A percentile compares a stretch with the other conserved stretches of the same genome.
phyloP scores from a whole-genome alignment of 768 basidiomycete species.

The Tulasnella sp. region DNA sequence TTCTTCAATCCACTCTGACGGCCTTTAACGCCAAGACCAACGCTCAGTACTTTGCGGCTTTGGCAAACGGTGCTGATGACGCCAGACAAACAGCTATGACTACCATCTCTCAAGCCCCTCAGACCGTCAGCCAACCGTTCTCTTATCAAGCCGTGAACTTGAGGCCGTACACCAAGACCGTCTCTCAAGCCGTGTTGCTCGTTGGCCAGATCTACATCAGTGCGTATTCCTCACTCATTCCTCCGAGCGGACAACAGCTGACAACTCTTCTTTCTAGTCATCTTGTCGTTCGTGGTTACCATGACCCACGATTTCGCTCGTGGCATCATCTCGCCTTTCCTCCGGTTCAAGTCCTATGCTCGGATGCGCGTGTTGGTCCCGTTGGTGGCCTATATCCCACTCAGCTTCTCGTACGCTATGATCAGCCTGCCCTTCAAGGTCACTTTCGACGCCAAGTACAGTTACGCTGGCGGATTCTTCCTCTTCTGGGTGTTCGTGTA shows the following conservation, averaged over 20 bases:
- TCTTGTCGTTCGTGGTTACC: constrained; percentile 29
- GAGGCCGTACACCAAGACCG: constrained; percentile 35
- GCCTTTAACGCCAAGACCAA: constrained; percentile 19
- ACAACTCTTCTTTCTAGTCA: neutral
- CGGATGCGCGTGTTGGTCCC: constrained; percentile 41
- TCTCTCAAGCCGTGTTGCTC: constrained; percentile 39
- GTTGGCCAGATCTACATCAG: constrained; percentile 36
- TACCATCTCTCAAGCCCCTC: constrained; percentile 38
- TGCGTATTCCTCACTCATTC: constrained; percentile 32
- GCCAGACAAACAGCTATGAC: constrained; percentile 38
- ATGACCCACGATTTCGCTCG: constrained; percentile 40
- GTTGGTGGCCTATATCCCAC: constrained; percentile 40
- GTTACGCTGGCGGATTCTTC: constrained; percentile 39
- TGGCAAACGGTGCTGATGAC: constrained; percentile 40
- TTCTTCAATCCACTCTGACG: constrained; percentile 33
- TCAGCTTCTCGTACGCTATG: constrained; percentile 45
- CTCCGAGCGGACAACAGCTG: neutral
- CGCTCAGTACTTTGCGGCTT: constrained; percentile 30
- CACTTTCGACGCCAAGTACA: constrained; percentile 43
- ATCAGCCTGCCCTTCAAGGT: constrained; percentile 46
- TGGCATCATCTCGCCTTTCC: constrained; percentile 40
- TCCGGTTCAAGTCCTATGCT: constrained; percentile 41
- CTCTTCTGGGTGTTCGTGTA: constrained; percentile 40
- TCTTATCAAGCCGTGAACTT: constrained; percentile 37
- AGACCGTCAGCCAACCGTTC: constrained; percentile 36